Evolutionary conservation across 1,284 basidiomycete species (phyloP), one percentile per base, ranked within the genome.

Genomic region (Microbotryum saponariae): DNA sequence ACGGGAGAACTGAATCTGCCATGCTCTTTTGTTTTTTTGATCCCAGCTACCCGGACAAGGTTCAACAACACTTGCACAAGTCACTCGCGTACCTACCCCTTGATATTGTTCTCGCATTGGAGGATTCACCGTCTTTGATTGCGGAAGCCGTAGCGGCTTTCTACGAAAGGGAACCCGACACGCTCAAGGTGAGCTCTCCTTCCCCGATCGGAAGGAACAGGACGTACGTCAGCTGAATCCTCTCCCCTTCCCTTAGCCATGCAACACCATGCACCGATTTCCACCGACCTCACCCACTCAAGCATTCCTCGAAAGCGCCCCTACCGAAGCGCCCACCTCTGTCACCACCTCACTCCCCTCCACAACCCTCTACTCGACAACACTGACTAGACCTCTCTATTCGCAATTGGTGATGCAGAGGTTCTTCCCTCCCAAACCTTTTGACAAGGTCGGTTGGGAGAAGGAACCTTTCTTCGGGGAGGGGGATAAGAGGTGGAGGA

Each of bases 381-480:
- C 91, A 6, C 83, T 94, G 82, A 93, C 91, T 2, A 82, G 91
- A 49, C 87, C 89, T 0, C 88, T 91, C 0, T 97, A 96, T 75
- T 94, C 93, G 2, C 93, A 97, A 71, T 78, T 97, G 16, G 76
- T 86, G 37, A 87, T 91, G 16, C 93, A 97, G 74, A 88, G 85
- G 63, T 97, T 96, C 75, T 88, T 87, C 73, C 88, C 94, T 3
- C 92, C 93, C 0, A 89, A 88, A 71, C 79, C 88, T 25, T 97
- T 97, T 72, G 89, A 33, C 73, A 78, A 68, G 75, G 77, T 76
- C 64, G 61, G 59, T 1, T 73, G 71, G 71, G 49, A 20, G 25
- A 48, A 57, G 10, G 51, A 70, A 48, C 42, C 57, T 54, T 33
- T 54, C 53, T 47, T 60, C 54, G 42, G 23, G 37, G 58, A 59